Percentiles rank a stretch among this genome's conserved stretches.
These are phyloP conservation scores for Pythium aristosporum DNA, from an alignment of 352 stramenopile species.

Conservation along the genomic window DNA sequence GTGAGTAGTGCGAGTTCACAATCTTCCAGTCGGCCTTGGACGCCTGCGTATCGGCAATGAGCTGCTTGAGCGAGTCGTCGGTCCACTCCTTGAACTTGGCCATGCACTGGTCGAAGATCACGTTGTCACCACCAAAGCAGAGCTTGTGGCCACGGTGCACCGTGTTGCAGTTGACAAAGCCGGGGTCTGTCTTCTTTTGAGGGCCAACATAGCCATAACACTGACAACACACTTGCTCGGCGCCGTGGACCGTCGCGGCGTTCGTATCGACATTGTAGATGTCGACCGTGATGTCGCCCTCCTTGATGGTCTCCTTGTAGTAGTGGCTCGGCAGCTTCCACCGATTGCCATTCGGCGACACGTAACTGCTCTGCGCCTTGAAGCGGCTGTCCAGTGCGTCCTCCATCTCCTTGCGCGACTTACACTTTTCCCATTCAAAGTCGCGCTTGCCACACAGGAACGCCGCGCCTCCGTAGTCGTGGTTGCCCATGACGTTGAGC, in stretches of 20 bases:
- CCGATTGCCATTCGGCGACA: conserved; percentile 66
- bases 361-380: conserved; percentile 59
- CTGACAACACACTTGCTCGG: conserved; percentile 77
- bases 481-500: conserved; percentile 78
- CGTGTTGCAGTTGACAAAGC: conserved; percentile 44
- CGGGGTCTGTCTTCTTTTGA: conserved; percentile 21
- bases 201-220: conserved; percentile 69
- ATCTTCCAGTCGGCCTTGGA: conserved; percentile 85
- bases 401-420: conserved; percentile 44
- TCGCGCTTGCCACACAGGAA: conserved; percentile 59
- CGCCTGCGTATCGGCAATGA: conserved; percentile 43
- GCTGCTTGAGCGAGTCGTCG: conserved; percentile 63
- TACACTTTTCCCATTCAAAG: conserved; percentile 41
- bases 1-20: conserved; percentile 83
- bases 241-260: conserved; percentile 60
- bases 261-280: conserved; percentile 79
- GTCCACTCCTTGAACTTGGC: conserved; percentile 63
- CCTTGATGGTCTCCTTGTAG: conserved; percentile 58
- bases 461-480: conserved; percentile 74
- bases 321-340: conserved; percentile 74
- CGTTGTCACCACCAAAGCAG: conserved; percentile 55
- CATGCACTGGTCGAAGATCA: conserved; percentile 61
- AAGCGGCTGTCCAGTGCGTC: conserved; percentile 58
- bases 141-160: conserved; percentile 45
- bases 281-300: conserved; percentile 53